These are phyloP conservation scores for Orychophragmus violaceus DNA, from an alignment of 345 rosid species.

Conservation along the genomic window DNA sequence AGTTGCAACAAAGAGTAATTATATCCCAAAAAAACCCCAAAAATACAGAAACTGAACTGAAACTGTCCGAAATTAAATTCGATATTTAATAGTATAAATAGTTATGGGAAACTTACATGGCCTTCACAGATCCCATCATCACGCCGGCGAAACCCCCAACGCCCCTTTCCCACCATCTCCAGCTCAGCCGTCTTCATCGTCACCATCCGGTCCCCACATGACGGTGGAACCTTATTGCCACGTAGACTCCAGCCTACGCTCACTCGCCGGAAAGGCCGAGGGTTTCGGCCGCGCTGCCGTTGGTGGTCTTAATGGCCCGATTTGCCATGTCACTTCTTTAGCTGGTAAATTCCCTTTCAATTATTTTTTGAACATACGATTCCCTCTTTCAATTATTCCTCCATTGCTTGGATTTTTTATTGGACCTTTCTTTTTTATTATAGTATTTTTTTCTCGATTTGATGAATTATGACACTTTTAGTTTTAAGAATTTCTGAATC, in stretches of 20 bases:
- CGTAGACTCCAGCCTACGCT: constrained; percentile 64
- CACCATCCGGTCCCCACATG: constrained; percentile 10
- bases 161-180: not conserved
- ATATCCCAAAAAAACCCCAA: not conserved
- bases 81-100: not conserved
- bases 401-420: not conserved
- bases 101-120: constrained; percentile 46
- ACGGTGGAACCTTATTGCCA: constrained; percentile 52
- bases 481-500: not conserved
- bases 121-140: constrained; percentile 35
- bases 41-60: constrained; percentile 13
- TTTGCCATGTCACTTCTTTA: constrained; percentile 62
- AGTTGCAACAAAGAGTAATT: constrained; percentile 27
- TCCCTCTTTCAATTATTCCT: not conserved
- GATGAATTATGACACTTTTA: not conserved
- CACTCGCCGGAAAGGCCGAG: constrained; percentile 80
- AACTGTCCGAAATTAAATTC: constrained; percentile 21
- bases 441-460: not conserved
- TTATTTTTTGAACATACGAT: not conserved
- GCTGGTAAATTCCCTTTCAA: constrained; percentile 39
- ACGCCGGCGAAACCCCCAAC: constrained; percentile 1
- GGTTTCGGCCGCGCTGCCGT: constrained; percentile 80
- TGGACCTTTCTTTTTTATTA: not conserved
- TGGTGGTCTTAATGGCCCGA: constrained; percentile 74
- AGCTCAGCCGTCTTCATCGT: not conserved